phyloP scores from a whole-genome alignment of 495 filamentous ascomycete genomes.

The Tuber brumale region DNA sequence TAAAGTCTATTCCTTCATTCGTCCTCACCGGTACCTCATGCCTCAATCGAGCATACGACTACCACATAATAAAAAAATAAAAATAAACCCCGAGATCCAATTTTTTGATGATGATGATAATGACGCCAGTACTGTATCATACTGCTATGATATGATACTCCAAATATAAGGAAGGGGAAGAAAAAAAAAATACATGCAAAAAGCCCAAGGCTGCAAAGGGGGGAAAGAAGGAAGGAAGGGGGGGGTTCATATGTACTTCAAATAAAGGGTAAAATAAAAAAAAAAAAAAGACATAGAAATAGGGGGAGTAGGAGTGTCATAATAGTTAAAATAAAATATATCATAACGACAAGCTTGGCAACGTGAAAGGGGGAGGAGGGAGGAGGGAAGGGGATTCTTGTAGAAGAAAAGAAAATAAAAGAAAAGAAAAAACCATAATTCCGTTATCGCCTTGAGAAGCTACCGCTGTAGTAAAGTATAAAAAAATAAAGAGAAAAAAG shows the following conservation, averaged over 20 bases:
- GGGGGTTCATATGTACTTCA: conserved; percentile 29
- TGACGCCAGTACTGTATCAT: conserved; percentile 5
- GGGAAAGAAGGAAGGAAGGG: conserved; percentile 5
- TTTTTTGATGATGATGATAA: neutral
- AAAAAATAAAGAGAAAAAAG: conserved; percentile 16
- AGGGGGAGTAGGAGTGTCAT: conserved; percentile 8
- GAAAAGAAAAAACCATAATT: conserved; percentile 11
- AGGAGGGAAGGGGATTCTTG: conserved; percentile 10
- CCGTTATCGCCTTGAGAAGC: neutral
- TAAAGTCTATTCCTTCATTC: neutral
- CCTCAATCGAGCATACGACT: neutral
- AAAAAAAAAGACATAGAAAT: conserved; percentile 33
- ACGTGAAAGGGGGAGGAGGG: conserved; percentile 6
- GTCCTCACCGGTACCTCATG: neutral
- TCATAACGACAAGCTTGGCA: conserved; percentile 12
- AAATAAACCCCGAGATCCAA: neutral
- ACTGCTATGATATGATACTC: neutral
- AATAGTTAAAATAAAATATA: conserved; percentile 28
- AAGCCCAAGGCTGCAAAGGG: conserved; percentile 9
- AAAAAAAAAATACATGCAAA: conserved; percentile 11
- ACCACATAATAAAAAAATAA: neutral
- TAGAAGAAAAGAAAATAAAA: conserved; percentile 13
- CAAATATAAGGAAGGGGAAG: neutral
- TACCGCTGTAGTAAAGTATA: neutral
- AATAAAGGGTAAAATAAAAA: conserved; percentile 21